These are phyloP conservation scores for Populus euphratica DNA, from an alignment of 345 rosid genomes.

Conservation along the genomic window DNA sequence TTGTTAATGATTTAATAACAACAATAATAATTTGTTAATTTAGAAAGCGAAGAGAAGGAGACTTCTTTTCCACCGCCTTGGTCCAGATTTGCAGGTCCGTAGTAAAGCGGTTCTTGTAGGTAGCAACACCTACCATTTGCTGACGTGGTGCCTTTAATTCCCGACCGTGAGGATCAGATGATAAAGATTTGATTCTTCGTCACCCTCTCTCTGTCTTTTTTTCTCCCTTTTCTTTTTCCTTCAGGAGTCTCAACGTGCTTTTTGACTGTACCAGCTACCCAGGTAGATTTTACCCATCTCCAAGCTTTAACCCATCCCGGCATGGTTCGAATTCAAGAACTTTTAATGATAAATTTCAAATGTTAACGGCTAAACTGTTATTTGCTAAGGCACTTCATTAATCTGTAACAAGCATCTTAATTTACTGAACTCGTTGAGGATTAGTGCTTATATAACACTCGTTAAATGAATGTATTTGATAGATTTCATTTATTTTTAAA, in stretches of 20 bases:
- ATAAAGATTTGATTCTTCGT: slow-evolving; percentile 20
- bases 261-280: neutral
- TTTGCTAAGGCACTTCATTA: no score
- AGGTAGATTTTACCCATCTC: no score
- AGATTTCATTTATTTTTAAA: no score
- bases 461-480: no score
- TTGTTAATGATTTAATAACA: no score
- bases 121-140: neutral
- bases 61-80: neutral
- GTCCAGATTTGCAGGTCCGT: neutral
- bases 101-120: neutral
- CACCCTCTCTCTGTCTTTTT: no score
- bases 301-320: no score
- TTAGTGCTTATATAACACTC: no score
- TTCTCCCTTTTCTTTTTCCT: neutral
- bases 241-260: neutral
- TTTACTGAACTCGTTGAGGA: no score
- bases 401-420: no score
- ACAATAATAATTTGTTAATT: no score
- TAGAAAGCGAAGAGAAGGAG: neutral
- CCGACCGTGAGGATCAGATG: slow-evolving; percentile 42
- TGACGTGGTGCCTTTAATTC: slow-evolving; percentile 19
- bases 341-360: neutral
- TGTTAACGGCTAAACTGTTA: neutral
- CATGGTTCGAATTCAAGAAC: no score